phyloP scores from a whole-genome alignment of 2,329 filamentous ascomycete genomes.

The Trichoderma polysporum region DNA sequence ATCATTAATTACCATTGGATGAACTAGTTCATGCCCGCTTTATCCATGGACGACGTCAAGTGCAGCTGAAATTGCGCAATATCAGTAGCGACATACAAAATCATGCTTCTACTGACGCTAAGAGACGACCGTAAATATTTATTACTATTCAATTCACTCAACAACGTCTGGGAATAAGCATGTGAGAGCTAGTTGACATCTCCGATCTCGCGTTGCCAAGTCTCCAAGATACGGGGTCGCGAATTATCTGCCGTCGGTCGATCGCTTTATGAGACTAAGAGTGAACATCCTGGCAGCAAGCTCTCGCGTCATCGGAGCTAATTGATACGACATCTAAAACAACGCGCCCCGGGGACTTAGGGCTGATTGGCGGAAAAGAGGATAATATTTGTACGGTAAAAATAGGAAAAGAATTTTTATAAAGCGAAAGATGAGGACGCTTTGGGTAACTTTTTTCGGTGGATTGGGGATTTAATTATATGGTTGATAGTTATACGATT shows the following conservation, averaged over 20 bases:
- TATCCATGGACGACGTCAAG: background rate
- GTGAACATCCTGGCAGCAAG: background rate
- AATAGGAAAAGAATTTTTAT: background rate
- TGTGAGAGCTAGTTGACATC: background rate
- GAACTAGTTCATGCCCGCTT: background rate
- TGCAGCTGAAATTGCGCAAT: conserved; percentile 14
- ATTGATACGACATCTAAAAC: conserved; percentile 14
- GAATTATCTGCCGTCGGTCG: background rate
- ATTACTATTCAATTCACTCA: background rate
- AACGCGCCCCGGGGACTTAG: background rate
- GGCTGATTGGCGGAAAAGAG: background rate
- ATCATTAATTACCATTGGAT: background rate
- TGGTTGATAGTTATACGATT: background rate
- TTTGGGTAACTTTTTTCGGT: background rate
- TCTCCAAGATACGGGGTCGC: background rate
- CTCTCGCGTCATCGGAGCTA: conserved; percentile 23
- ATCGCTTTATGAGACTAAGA: background rate
- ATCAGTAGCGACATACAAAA: background rate
- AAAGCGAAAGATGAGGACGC: background rate
- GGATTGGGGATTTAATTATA: background rate
- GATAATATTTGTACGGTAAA: background rate
- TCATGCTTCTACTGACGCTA: background rate
- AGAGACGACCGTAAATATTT: background rate
- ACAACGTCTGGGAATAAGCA: background rate
- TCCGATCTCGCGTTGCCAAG: background rate